Conservation (phyloP, 192 early-diverging fungal genomes). For the Glomus cerebriforme region DNA sequence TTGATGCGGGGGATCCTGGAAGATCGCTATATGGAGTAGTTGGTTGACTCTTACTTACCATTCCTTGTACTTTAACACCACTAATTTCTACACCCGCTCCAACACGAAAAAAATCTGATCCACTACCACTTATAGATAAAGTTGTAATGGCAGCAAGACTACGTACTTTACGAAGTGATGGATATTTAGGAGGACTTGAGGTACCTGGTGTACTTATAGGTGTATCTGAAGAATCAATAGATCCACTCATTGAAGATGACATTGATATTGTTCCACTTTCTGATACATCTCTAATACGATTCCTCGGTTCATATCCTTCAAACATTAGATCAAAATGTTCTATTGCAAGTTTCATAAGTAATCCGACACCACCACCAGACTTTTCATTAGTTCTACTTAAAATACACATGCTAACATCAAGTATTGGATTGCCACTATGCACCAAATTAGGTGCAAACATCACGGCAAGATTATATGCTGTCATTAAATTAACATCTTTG, state of each 20-base stretch:
- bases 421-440: constrained; percentile 31
- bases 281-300: constrained; percentile 19
- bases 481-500: constrained; percentile 80
- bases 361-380: constrained; percentile 22
- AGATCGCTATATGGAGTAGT: not conserved
- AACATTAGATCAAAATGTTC: constrained; percentile 31
- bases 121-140: not conserved
- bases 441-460: constrained; percentile 90
- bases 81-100: constrained; percentile 29
- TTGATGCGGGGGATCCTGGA: not conserved
- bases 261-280: not conserved
- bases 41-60: constrained; percentile 17
- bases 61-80: constrained; percentile 24
- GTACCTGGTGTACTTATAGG: not conserved
- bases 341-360: constrained; percentile 25
- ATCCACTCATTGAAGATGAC: constrained; percentile 10
- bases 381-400: not conserved
- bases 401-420: constrained; percentile 23
- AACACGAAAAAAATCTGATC: constrained; percentile 6
- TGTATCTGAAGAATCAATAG: not conserved
- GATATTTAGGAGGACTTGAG: constrained; percentile 23
- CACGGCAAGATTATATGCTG: constrained; percentile 74
- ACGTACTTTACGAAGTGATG: constrained; percentile 3
- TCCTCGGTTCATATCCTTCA: constrained; percentile 25
- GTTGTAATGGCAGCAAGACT: not conserved